phyloP scores from a whole-genome alignment of 2,329 filamentous ascomycete genomes.

The Alternaria brassicicola region DNA sequence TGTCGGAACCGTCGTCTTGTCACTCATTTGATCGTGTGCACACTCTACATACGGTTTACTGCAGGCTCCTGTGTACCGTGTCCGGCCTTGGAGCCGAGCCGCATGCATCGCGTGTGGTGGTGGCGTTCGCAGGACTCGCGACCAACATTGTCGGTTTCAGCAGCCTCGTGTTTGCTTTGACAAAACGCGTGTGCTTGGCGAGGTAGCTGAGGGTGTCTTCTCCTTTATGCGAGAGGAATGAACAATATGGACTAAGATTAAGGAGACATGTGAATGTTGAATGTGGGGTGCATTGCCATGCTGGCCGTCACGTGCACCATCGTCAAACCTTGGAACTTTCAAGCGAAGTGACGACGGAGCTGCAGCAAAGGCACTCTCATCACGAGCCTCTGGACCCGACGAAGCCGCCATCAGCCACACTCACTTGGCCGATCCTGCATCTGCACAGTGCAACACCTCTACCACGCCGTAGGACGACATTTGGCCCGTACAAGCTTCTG shows the following conservation, averaged over 20 bases:
- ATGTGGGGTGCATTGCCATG: slow-evolving; percentile 15
- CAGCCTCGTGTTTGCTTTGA: slow-evolving; percentile 5
- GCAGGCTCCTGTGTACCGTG: slow-evolving; percentile 7
- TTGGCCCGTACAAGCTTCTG: slow-evolving; percentile 8
- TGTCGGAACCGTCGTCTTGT: background rate
- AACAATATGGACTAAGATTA: slow-evolving; percentile 25
- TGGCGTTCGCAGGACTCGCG: slow-evolving; percentile 4
- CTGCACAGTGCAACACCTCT: slow-evolving; percentile 12
- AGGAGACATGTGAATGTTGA: slow-evolving; percentile 25
- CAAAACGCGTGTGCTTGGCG: slow-evolving; percentile 12
- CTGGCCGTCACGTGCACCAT: slow-evolving; percentile 17
- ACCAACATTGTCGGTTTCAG: background rate
- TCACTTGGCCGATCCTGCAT: slow-evolving; percentile 9
- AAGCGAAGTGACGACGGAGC: slow-evolving; percentile 37
- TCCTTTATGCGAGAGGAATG: slow-evolving; percentile 33
- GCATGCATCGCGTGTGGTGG: slow-evolving; percentile 10
- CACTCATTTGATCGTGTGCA: background rate
- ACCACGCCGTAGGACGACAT: slow-evolving; percentile 11
- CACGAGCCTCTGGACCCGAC: slow-evolving; percentile 31
- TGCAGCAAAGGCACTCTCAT: slow-evolving; percentile 26
- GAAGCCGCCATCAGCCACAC: slow-evolving; percentile 17
- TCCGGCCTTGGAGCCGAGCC: slow-evolving; percentile 10
- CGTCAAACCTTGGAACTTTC: slow-evolving; percentile 24
- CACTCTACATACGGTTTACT: background rate
- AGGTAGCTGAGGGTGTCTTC: slow-evolving; percentile 7